These are phyloP conservation scores for Calocera viscosa DNA, from an alignment of 768 basidiomycete genomes.

Conservation along the genomic window DNA sequence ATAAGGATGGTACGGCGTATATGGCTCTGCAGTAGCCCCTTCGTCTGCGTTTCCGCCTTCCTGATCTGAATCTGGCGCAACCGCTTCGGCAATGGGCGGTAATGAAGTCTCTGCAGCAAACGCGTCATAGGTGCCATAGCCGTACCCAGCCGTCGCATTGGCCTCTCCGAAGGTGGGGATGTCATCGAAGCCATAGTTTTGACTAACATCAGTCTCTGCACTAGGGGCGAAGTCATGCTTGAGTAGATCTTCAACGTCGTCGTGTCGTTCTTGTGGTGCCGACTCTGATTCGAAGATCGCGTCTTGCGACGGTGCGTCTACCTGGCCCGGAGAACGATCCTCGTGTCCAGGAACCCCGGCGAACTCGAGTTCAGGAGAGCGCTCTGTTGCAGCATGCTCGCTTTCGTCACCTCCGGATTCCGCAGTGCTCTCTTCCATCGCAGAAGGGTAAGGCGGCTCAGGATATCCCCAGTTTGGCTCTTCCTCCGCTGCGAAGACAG, in stretches of 20 bases:
- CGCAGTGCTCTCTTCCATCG: background rate
- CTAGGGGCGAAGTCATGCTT: background rate
- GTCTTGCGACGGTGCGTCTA: background rate
- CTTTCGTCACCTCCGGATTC: background rate
- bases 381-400: background rate
- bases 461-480: constrained; percentile 5
- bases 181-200: constrained; percentile 6
- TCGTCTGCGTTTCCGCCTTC: background rate
- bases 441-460: background rate
- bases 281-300: background rate
- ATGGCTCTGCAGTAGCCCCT: background rate
- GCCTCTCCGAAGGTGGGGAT: background rate
- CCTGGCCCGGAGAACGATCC: background rate
- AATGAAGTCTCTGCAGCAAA: background rate
- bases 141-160: background rate
- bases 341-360: background rate
- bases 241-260: background rate
- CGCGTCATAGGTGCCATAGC: background rate
- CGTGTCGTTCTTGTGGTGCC: background rate
- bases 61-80: background rate
- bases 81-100: background rate
- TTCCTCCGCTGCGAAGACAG: background rate
- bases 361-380: background rate
- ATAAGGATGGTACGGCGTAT: background rate
- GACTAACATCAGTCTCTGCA: background rate